These are phyloP conservation scores for Auricularia auricula-judae DNA, from an alignment of 768 basidiomycete genomes.

Conservation along the genomic window DNA sequence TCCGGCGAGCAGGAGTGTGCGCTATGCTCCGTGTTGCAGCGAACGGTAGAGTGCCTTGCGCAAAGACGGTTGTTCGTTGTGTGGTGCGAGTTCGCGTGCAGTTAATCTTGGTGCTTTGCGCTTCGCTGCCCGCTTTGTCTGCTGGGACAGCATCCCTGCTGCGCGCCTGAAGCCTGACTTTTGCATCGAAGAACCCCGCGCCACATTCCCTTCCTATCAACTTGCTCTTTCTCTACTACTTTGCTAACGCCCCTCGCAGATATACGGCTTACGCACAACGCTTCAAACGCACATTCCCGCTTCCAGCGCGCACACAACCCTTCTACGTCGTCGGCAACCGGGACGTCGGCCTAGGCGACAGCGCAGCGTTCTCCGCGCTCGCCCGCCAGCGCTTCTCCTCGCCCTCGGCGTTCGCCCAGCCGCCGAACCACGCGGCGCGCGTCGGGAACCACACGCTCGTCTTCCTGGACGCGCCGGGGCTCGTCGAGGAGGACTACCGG, in stretches of 20 bases:
- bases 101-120: no score
- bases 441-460: conserved; percentile 65
- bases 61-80: no score
- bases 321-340: conserved; percentile 80
- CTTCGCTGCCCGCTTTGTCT: no score
- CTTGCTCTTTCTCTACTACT: background rate
- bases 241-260: conserved; percentile 28
- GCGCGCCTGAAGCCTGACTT: no score
- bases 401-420: conserved; percentile 69
- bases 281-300: conserved; percentile 62
- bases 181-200: no score
- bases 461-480: conserved; percentile 60
- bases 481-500: conserved; percentile 62
- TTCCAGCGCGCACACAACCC: conserved; percentile 41
- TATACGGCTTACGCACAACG: conserved; percentile 59
- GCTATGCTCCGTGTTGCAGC: no score
- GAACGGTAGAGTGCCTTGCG: no score
- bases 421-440: conserved; percentile 31
- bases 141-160: no score
- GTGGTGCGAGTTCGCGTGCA: no score
- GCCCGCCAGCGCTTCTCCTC: conserved; percentile 50
- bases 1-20: no score
- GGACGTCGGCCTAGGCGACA: conserved; percentile 57
- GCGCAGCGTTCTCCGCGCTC: conserved; percentile 32
- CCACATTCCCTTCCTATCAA: no score